Conservation (phyloP, 108 stramenopile genomes). For the Stephanodiscus minutulus region DNA sequence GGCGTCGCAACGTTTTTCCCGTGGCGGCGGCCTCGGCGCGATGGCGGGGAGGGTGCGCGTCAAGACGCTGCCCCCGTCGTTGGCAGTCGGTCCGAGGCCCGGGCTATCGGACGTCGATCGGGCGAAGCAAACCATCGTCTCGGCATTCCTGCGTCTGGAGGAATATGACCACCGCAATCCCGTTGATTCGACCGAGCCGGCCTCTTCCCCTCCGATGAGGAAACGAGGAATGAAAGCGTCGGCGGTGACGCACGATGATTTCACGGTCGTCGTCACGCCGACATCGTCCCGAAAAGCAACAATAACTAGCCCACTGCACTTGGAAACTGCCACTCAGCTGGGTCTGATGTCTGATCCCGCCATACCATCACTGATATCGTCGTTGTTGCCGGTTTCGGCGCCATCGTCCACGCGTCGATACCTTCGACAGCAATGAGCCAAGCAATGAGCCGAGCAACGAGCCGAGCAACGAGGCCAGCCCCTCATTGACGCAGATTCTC, state of each 20-base stretch:
- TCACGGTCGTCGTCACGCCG: constrained; percentile 24
- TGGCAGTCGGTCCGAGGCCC: constrained; percentile 37
- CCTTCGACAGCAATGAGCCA: constrained; percentile 63
- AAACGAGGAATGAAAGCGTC: constrained; percentile 19
- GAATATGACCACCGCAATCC: constrained; percentile 15
- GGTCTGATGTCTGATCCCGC: constrained; percentile 70
- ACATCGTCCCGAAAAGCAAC: constrained; percentile 27
- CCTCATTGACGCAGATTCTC: too few relatives aligned
- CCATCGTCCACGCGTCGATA: constrained; percentile 64
- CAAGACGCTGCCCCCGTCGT: constrained; percentile 46
- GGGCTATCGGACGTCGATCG: constrained; percentile 50
- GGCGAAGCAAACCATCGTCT: constrained; percentile 53
- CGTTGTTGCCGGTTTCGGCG: constrained; percentile 68
- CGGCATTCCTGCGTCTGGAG: constrained; percentile 44
- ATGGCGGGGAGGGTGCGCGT: constrained; percentile 26
- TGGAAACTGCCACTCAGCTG: constrained; percentile 81
- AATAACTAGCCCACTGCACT: constrained; percentile 10
- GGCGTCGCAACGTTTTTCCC: constrained; percentile 3
- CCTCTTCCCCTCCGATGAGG: constrained; percentile 4
- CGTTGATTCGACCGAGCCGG: background rate
- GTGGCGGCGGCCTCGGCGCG: background rate
- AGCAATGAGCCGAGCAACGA: too few relatives aligned
- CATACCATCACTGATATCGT: constrained; percentile 64
- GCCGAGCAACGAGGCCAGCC: too few relatives aligned
- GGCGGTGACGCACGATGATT: constrained; percentile 35